Conservation (phyloP, 129 eudicot species). For the Flaveria ramosissima region DNA sequence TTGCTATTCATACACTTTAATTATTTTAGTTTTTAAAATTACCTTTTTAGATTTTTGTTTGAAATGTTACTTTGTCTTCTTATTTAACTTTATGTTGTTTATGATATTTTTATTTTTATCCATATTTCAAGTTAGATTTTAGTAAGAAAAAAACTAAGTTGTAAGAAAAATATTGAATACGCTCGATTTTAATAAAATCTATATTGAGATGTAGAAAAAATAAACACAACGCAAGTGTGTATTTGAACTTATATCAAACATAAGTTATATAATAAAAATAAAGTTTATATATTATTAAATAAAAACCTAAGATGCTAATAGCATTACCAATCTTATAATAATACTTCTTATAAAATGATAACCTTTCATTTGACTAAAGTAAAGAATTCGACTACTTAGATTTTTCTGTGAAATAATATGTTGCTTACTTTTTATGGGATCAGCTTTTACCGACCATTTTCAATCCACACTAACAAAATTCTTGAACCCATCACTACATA, state of each 20-base stretch:
- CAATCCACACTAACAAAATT: background rate
- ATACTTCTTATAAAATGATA: no score
- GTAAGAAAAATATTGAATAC: no score
- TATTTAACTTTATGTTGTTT: background rate
- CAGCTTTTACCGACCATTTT: background rate
- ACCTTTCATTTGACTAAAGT: background rate
- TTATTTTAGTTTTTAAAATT: no score
- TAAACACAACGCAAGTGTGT: background rate
- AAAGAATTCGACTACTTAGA: background rate
- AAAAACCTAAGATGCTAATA: no score
- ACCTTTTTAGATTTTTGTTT: background rate
- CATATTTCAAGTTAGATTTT: no score
- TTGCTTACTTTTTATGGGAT: background rate
- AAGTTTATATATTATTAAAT: background rate
- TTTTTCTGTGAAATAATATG: background rate
- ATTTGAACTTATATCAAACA: background rate
- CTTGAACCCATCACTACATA: background rate
- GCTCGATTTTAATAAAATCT: background rate
- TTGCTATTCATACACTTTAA: no score
- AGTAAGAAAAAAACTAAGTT: no score
- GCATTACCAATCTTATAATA: no score
- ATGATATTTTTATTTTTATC: no score
- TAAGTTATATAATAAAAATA: background rate
- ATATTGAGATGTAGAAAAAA: background rate
- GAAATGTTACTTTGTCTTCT: background rate